Evolutionary conservation across 163 green algal species (phyloP).

Genomic region (Volvox carteri): DNA sequence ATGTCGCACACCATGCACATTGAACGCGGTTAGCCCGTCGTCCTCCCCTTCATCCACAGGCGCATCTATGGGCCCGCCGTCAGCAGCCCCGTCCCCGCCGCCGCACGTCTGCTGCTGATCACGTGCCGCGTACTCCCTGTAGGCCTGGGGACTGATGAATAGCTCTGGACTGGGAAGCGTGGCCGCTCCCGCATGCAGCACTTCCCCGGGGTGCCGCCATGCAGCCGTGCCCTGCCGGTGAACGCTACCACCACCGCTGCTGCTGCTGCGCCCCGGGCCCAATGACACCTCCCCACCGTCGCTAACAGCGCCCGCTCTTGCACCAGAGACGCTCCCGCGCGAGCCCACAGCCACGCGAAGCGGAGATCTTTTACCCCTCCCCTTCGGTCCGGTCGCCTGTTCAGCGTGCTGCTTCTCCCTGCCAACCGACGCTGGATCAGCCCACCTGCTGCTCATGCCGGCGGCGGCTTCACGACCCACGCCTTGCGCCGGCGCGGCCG

Average conservation of each 20-base stretch:
- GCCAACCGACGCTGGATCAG: neutral
- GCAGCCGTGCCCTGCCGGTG: neutral
- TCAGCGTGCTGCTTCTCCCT: neutral
- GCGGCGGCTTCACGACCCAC: neutral
- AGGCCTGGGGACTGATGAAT: slow-evolving; percentile 50
- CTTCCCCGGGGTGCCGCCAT: neutral
- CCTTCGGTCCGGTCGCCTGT: neutral
- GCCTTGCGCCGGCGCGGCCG: neutral
- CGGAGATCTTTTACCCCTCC: neutral
- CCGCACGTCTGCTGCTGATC: neutral
- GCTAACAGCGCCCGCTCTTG: neutral
- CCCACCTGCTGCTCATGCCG: neutral
- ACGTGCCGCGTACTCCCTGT: slow-evolving; percentile 25
- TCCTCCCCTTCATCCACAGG: neutral
- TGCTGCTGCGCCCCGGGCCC: neutral
- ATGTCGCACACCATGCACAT: neutral
- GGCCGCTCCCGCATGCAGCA: neutral
- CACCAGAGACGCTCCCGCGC: neutral
- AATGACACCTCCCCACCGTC: neutral
- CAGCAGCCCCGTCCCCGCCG: neutral
- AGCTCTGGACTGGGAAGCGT: slow-evolving; percentile 12
- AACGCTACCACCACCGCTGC: neutral
- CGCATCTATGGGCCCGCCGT: neutral
- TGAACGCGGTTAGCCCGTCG: neutral
- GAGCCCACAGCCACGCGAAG: neutral